A percentile compares a stretch with the other conserved stretches of the same genome.
These are phyloP conservation scores for Podospora sp. DNA, from an alignment of 495 filamentous ascomycete genomes.

Conservation along the genomic window DNA sequence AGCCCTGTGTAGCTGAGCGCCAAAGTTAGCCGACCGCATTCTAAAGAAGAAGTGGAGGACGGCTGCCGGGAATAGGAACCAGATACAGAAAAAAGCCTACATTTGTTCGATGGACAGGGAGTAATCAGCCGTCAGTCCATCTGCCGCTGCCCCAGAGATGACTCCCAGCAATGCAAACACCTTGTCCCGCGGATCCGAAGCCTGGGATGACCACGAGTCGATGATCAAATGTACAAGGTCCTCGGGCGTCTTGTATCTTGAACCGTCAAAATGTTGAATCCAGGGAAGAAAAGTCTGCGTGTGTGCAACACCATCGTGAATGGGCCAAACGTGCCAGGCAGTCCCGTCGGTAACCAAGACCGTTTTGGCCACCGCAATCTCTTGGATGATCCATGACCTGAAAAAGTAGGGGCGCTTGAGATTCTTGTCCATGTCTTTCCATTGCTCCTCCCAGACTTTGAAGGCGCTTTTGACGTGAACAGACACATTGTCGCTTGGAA, in stretches of 20 bases:
- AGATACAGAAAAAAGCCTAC: too few species aligned
- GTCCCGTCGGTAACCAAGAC: conserved; percentile 26
- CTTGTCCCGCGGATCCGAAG: conserved; percentile 35
- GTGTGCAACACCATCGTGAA: conserved; percentile 9
- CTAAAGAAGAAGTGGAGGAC: too few species aligned
- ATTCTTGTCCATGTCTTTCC: conserved; percentile 21
- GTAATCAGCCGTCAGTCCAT: too few species aligned
- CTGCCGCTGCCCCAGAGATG: too few species aligned
- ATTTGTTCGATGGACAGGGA: too few species aligned
- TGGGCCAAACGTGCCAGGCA: conserved; percentile 24
- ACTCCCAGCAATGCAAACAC: conserved; percentile 34
- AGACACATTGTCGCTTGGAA: not conserved
- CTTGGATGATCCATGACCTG: conserved; percentile 33
- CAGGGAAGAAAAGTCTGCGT: conserved; percentile 22
- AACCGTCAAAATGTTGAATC: conserved; percentile 21
- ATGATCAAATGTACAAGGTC: conserved; percentile 27
- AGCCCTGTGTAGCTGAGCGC: too few species aligned
- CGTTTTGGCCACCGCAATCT: conserved; percentile 27
- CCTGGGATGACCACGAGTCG: conserved; percentile 27
- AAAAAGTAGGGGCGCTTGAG: conserved; percentile 29
- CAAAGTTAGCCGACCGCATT: too few species aligned
- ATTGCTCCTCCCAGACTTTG: conserved; percentile 17
- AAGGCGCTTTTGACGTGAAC: not conserved
- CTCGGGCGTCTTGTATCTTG: conserved; percentile 23
- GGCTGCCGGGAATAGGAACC: too few species aligned